Evolutionary conservation across 2,329 filamentous ascomycete genomes (phyloP).

Genomic region (Microsporum audouinii): DNA sequence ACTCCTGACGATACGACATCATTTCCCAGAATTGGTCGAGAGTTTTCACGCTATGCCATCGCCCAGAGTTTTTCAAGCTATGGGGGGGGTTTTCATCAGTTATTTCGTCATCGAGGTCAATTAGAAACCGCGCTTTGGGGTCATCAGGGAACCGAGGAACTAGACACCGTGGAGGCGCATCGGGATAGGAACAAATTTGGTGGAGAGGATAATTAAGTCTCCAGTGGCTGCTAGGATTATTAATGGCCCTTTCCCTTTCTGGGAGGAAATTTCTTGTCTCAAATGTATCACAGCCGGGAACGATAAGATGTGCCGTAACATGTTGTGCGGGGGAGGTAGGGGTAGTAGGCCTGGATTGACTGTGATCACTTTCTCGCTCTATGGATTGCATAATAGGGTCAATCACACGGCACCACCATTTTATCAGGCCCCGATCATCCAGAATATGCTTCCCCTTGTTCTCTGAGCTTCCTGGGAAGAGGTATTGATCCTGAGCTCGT

Average conservation of each 20-base stretch:
- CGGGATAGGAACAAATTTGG: conserved; percentile 56
- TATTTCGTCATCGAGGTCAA: conserved; percentile 78
- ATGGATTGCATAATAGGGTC: conserved; percentile 56
- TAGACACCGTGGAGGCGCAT: conserved; percentile 67
- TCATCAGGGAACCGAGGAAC: conserved; percentile 91
- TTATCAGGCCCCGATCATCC: conserved; percentile 78
- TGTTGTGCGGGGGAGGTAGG: conserved; percentile 15
- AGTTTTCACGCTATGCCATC: conserved; percentile 73
- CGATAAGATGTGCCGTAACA: conserved; percentile 68
- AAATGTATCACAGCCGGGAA: conserved; percentile 73
- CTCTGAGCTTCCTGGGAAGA: conserved; percentile 84
- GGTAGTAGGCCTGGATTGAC: conserved; percentile 16
- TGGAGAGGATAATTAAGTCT: conserved; percentile 58
- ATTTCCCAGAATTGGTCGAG: conserved; percentile 97
- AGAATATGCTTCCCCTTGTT: conserved; percentile 80
- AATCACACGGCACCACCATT: conserved; percentile 88
- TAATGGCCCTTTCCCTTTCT: conserved; percentile 31
- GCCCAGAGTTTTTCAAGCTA: conserved; percentile 47
- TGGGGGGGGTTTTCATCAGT: conserved; percentile 36
- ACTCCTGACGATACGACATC: conserved; percentile 95
- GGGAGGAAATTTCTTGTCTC: conserved; percentile 76
- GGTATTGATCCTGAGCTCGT: conserved; percentile 79
- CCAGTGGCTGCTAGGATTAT: conserved; percentile 33
- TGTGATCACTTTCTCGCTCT: conserved; percentile 30
- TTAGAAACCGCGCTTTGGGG: conserved; percentile 78